Evolutionary conservation across 129 eudicot species (phyloP).

Genomic region (Lactuca saligna): DNA sequence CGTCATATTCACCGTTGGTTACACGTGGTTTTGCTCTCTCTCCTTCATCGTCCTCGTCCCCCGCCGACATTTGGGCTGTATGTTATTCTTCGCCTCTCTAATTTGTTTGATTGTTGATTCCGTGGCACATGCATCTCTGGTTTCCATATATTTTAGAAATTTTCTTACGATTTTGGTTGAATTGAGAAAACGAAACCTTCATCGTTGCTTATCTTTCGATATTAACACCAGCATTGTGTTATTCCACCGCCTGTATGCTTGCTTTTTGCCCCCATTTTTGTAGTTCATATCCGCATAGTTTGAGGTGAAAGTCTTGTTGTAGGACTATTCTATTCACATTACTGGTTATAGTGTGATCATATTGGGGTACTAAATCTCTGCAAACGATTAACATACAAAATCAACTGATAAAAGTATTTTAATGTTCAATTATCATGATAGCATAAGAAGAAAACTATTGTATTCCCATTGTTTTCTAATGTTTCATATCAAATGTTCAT

Average conservation of each 20-base stretch:
- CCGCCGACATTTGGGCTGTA: constrained; percentile 89
- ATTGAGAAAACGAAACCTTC: constrained; percentile 11
- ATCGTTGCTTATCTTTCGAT: constrained; percentile 3
- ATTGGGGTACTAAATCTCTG: neutral
- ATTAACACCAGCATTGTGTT: constrained; percentile 12
- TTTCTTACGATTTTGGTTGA: neutral
- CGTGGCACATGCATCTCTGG: neutral
- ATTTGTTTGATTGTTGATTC: neutral
- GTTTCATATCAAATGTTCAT: neutral
- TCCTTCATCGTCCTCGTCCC: constrained; percentile 81
- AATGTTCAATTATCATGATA: constrained; percentile 10
- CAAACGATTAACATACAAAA: neutral
- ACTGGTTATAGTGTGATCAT: constrained; percentile 12
- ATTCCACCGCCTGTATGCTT: neutral
- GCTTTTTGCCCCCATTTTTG: neutral
- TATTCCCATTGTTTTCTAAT: neutral
- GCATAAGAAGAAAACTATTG: too few relatives aligned
- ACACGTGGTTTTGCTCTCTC: constrained; percentile 80
- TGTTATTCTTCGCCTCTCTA: constrained; percentile 4
- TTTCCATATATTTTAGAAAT: neutral
- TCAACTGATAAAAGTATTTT: neutral
- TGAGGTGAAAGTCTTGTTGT: neutral
- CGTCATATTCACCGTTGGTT: constrained; percentile 72
- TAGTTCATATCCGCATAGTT: neutral
- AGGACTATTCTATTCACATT: neutral